Evolutionary conservation across 306 rosid species (phyloP), one percentile per base, ranked within the genome.

Genomic region (Trifolium fragiferum): DNA sequence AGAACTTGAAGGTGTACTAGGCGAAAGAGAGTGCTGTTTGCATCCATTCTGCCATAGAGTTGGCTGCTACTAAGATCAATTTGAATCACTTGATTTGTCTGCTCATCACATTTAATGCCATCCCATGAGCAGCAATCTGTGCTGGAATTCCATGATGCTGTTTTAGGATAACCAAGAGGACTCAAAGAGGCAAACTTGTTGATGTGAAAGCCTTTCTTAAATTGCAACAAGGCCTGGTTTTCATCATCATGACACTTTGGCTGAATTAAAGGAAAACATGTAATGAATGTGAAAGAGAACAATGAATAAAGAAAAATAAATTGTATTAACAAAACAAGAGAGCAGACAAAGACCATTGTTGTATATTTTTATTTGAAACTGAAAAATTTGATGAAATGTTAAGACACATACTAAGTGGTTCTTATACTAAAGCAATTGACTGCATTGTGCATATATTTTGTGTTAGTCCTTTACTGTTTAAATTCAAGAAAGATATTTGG

Each of bases 111-210:
- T 7, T 47, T 4, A 15, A 81, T 68, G 1, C 82, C 78, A 37
- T 72, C 51, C 85, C 85, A 76, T 57, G 76, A 76, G 50, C 78
- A 76, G 51, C 78, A 81, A 61, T 81, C 72, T 4, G 35, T 65
- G 76, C 12, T 18, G 11, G 49, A 19, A 50, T 70, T 70, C 82
- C 85, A 76, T 19, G 78, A 72, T 14, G 60, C 3, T 2, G 11
- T 43, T 38, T 81, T 81, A 12, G 81, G 84, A 65, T 81, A 70
- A 76, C 60, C 38, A 0, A 64, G 30, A 11, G 61, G 78, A 25
- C 46, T 2, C 1, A 0, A 0, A 47, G 81, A 81, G 15, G 81
- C 38, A 16, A 4, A 8, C 10, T 7, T 37, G 8, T 37, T 37
- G 40, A 37, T 37, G 1, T 37, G 16, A 67, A 82, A 77, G 57